Base-by-base conservation (phyloP, 2,329 filamentous ascomycete species). In the Acarospora socialis region DNA sequence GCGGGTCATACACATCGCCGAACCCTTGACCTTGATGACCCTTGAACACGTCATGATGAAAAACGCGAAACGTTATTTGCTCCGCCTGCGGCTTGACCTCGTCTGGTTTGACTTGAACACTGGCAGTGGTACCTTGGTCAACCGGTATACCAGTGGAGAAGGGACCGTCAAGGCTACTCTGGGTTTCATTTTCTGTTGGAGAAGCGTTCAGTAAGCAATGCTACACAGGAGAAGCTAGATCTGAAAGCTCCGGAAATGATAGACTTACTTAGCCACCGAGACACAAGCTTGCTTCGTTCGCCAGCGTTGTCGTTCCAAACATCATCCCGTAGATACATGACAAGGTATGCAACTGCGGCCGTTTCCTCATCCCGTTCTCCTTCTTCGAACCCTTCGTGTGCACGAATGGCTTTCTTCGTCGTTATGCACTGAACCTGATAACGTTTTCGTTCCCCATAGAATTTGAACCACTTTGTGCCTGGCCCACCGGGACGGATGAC, bases 351-450 rank as follows among this genome's bases (percentile, higher is more conserved):
- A 7, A 70, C 53, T 16, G 66, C 52, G 31, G 65, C 59, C 36
- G 30, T 23, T 50, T 51, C 25, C 48, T 54, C 7, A 46, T 43
- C 9, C 44, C 45, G 32, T 30, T 62, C 59, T 3, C 50, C 53
- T 0, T 47, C 37, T 24, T 55, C 49, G 14, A 57, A 42, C 8
- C 68, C 68, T 40, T 70, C 59, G 33, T 70, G 66, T 4, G 50
- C 52, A 10, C 61, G 56, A 15, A 70, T 46, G 10, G 68, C 70
- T 36, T 68, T 63, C 40, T 66, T 68, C 21, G 59, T 59, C 0
- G 70, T 74, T 36, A 73, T 49, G 26, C 68, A 68, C 31, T 61
- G 61, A 19, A 76, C 68, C 30, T 61, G 60, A 35, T 68, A 68
- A 19, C 66, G 64, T 18, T 64, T 61, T 40, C 70, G 66, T 19